Evolutionary conservation across 1,284 basidiomycete species (phyloP), one percentile per base, ranked within the genome.

Genomic region (Sparassis latifolia): DNA sequence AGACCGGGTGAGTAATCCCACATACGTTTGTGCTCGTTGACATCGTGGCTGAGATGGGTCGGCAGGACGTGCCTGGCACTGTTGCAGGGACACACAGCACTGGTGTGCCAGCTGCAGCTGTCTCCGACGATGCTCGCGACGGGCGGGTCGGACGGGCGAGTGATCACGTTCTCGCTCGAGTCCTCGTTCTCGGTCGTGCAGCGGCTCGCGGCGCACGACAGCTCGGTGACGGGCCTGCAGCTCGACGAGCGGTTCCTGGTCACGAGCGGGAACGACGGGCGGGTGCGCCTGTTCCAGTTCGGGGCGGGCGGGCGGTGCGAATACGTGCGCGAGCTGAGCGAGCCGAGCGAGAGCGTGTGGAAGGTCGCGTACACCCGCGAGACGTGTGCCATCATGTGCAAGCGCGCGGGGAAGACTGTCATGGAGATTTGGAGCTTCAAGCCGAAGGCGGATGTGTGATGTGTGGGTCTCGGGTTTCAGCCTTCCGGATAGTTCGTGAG

Each of bases 91-190:
- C 96, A 98, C 66, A 95, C 93, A 0, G 89, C 92, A 2, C 85
- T 98, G 47, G 93, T 99, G 6, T 96, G 94, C 56, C 92, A 96
- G 64, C 76, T 98, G 29, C 94, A 97, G 66, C 78, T 99, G 45
- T 82, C 82, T 2, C 78, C 78, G 49, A 76, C 74, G 57, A 72
- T 87, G 31, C 82, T 98, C 50, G 86, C 88, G 42, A 97, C 94
- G 0, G 95, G 93, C 44, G 94, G 92, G 20, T 93, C 93, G 1
- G 95, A 97, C 62, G 96, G 96, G 1, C 84, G 92, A 0, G 89
- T 98, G 38, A 92, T 98, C 63, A 86, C 91, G 33, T 97, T 94
- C 69, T 82, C 86, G 44, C 77, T 97, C 27, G 44, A 49, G 49
- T 20, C 52, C 55, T 58, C 54, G 40, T 72, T 41, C 63, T 73